These are phyloP conservation scores for Dothideomycetes sp. DNA, from an alignment of 2,329 filamentous ascomycete genomes.

Conservation along the genomic window DNA sequence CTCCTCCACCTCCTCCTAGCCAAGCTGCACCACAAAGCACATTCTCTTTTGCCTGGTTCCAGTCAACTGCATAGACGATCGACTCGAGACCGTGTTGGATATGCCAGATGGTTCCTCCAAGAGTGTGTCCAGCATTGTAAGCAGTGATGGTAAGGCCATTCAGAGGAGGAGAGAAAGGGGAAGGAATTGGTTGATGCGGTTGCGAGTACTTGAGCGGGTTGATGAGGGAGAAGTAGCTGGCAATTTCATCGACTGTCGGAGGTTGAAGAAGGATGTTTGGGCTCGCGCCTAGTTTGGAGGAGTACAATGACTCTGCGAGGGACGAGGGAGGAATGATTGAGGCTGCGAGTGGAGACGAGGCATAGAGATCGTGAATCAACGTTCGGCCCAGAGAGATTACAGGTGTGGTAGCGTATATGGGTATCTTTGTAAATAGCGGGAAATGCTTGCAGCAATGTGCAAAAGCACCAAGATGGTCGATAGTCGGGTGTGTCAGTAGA, in stretches of 20 bases:
- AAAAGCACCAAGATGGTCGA: constrained; percentile 83
- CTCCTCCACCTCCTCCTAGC: constrained; percentile 73
- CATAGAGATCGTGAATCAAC: constrained; percentile 82
- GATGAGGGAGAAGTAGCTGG: constrained; percentile 80
- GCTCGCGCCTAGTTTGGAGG: constrained; percentile 36
- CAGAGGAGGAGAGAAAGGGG: constrained; percentile 77
- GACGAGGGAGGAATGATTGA: constrained; percentile 67
- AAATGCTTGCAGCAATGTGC: constrained; percentile 97
- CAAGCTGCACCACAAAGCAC: constrained; percentile 88
- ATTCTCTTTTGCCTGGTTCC: constrained; percentile 96
- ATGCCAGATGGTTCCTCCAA: constrained; percentile 97
- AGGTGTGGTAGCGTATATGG: constrained; percentile 86
- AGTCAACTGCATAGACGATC: constrained; percentile 94
- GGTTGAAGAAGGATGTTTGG: constrained; percentile 50
- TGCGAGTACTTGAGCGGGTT: constrained; percentile 94
- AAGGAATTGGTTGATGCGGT: constrained; percentile 78
- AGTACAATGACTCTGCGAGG: constrained; percentile 53
- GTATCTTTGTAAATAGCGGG: constrained; percentile 81
- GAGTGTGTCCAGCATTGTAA: constrained; percentile 90
- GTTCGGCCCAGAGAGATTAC: constrained; percentile 89
- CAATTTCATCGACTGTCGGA: constrained; percentile 79
- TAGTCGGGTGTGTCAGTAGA: constrained; percentile 86
- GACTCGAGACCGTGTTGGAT: constrained; percentile 95
- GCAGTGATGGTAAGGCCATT: constrained; percentile 91
- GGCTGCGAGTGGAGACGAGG: constrained; percentile 76